Percentiles rank a stretch among this genome's conserved stretches.
These are phyloP conservation scores for Colletotrichum sp. DNA, from an alignment of 2,329 filamentous ascomycete genomes.

Conservation along the genomic window DNA sequence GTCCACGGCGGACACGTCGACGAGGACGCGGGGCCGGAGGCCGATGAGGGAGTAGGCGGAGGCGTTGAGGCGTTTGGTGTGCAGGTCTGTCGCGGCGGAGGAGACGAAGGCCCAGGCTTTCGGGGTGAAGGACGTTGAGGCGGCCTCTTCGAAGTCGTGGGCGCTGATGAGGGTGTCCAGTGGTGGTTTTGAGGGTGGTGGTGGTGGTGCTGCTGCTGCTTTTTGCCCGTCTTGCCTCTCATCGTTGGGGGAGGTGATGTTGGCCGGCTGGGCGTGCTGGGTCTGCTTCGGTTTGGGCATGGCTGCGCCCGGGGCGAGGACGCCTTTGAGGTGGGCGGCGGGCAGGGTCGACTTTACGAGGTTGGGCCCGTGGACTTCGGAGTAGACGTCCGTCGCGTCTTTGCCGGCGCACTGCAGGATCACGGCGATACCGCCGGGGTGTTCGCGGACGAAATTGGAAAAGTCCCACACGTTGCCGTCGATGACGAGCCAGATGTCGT, in stretches of 20 bases:
- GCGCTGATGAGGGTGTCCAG: constrained; percentile 60
- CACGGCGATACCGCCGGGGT: constrained; percentile 42
- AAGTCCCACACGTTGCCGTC: constrained; percentile 71
- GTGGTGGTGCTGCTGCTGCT: neutral
- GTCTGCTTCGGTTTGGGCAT: neutral
- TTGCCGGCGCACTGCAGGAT: constrained; percentile 55
- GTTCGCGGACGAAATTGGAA: constrained; percentile 61
- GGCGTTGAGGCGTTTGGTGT: constrained; percentile 61
- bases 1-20: constrained; percentile 58
- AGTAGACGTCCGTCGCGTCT: constrained; percentile 59
- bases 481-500: constrained; percentile 70
- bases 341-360: constrained; percentile 45
- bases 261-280: constrained; percentile 30
- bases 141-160: constrained; percentile 65
- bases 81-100: constrained; percentile 67
- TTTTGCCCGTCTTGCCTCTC: neutral
- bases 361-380: constrained; percentile 52
- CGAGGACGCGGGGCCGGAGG: constrained; percentile 63
- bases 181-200: constrained; percentile 42
- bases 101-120: constrained; percentile 77
- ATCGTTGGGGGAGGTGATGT: constrained; percentile 12
- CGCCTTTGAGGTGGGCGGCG: constrained; percentile 51
- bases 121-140: constrained; percentile 56
- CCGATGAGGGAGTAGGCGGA: constrained; percentile 59
- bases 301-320: constrained; percentile 30